Percentiles rank a stretch among this genome's conserved stretches.
phyloP scores from a whole-genome alignment of 2,329 filamentous ascomycete species.

The Diatrype stigma region DNA sequence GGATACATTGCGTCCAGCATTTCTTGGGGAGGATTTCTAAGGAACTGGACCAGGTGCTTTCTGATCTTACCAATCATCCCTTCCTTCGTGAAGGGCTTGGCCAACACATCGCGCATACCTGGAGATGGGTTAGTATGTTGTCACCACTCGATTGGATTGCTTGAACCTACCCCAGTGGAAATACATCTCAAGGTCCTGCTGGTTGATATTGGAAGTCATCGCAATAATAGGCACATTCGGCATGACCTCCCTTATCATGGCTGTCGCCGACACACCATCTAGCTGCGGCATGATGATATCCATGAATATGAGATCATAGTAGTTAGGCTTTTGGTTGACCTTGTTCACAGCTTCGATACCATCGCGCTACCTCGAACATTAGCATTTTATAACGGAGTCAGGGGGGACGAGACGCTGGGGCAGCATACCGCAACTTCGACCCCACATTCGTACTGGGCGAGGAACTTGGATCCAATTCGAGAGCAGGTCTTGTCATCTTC shows the following conservation, averaged over 20 bases:
- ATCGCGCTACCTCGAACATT: slow-evolving; percentile 56
- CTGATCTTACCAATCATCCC: slow-evolving; percentile 81
- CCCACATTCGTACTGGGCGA: slow-evolving; percentile 60
- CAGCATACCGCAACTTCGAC: slow-evolving; percentile 63
- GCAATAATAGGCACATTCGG: slow-evolving; percentile 84
- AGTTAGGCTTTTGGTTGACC: slow-evolving; percentile 50
- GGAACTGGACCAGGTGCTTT: slow-evolving; percentile 80
- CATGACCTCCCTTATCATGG: slow-evolving; percentile 85
- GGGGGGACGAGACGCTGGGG: background rate
- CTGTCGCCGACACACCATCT: slow-evolving; percentile 90
- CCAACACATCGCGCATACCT: slow-evolving; percentile 98
- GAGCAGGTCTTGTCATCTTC: slow-evolving; percentile 72
- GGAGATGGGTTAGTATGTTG: slow-evolving; percentile 10
- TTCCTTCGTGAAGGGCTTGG: slow-evolving; percentile 92
- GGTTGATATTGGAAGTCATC: slow-evolving; percentile 98
- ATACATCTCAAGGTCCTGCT: slow-evolving; percentile 94
- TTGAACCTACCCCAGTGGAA: slow-evolving; percentile 79
- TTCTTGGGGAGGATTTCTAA: slow-evolving; percentile 59
- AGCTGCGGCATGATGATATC: slow-evolving; percentile 97
- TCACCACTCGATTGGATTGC: background rate
- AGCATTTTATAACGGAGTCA: slow-evolving; percentile 8
- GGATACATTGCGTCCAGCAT: slow-evolving; percentile 28
- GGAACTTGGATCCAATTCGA: slow-evolving; percentile 64
- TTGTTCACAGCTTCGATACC: slow-evolving; percentile 90
- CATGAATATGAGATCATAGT: slow-evolving; percentile 73